These are phyloP conservation scores for Chamaecyparis obtusa DNA, from an alignment of 75 land plant genomes.

Conservation along the genomic window DNA sequence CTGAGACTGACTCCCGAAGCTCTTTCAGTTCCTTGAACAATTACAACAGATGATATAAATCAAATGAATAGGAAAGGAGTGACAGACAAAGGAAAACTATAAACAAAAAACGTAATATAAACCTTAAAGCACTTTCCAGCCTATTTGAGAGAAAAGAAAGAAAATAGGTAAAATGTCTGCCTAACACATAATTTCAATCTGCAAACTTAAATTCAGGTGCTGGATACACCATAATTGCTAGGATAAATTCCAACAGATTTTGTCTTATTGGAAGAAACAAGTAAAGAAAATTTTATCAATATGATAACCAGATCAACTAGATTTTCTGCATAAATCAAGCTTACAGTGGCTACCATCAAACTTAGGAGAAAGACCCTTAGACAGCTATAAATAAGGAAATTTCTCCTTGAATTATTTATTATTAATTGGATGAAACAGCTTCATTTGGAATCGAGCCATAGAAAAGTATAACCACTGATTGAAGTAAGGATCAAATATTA, in stretches of 20 bases:
- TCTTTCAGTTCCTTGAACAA: conserved; percentile 70
- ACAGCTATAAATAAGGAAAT: background rate
- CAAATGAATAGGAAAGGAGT: background rate
- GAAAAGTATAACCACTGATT: background rate
- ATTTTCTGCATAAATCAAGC: background rate
- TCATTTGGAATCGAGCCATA: background rate
- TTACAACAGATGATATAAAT: background rate
- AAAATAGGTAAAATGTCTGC: background rate
- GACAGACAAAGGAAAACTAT: background rate
- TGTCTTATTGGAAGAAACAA: background rate
- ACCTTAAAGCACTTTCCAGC: background rate
- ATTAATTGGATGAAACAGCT: background rate
- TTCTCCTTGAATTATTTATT: background rate
- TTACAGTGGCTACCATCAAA: background rate
- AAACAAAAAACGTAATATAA: background rate
- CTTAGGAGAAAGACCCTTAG: background rate
- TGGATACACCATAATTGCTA: background rate
- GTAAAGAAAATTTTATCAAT: background rate
- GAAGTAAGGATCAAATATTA: background rate
- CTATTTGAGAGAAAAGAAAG: background rate
- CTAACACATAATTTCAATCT: background rate
- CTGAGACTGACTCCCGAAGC: conserved; percentile 49
- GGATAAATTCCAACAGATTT: background rate
- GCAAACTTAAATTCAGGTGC: background rate
- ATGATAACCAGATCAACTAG: background rate